Conservation (phyloP, 2,329 filamentous ascomycete species). For the Diaporthe longicolla region DNA sequence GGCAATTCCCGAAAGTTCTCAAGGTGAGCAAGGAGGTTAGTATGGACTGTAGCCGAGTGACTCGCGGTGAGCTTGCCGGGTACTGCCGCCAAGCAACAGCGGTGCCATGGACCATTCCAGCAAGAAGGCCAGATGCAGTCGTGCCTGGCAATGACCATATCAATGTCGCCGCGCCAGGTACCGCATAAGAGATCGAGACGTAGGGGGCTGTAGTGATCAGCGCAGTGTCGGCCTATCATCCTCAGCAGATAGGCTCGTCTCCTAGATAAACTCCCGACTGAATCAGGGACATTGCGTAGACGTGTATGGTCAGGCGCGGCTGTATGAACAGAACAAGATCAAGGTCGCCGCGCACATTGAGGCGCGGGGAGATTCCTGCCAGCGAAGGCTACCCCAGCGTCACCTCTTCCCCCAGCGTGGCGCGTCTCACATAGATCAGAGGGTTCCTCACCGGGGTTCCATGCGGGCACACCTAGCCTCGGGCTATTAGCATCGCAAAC, state of each 20-base stretch:
- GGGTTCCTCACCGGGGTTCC: neutral
- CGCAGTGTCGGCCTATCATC: neutral
- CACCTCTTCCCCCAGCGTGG: neutral
- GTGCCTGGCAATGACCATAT: neutral
- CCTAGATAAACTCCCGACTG: constrained; percentile 27
- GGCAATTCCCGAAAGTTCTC: neutral
- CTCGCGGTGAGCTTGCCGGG: neutral
- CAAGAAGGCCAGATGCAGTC: neutral
- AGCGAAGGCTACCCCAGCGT: neutral
- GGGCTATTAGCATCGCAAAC: constrained; percentile 19
- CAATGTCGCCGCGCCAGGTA: neutral
- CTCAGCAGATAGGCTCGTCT: constrained; percentile 16
- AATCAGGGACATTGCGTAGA: neutral
- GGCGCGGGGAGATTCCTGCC: neutral
- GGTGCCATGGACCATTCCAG: neutral
- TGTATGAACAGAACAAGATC: neutral
- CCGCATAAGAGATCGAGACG: neutral
- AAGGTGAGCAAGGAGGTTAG: neutral
- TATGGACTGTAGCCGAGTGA: neutral
- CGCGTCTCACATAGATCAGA: constrained; percentile 30
- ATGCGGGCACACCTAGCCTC: neutral
- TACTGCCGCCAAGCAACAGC: neutral
- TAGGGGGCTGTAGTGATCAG: neutral
- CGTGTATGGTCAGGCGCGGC: neutral
- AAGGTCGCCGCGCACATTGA: neutral